Conservation (phyloP, 129 eudicot genomes). For the Tanacetum coccineum region DNA sequence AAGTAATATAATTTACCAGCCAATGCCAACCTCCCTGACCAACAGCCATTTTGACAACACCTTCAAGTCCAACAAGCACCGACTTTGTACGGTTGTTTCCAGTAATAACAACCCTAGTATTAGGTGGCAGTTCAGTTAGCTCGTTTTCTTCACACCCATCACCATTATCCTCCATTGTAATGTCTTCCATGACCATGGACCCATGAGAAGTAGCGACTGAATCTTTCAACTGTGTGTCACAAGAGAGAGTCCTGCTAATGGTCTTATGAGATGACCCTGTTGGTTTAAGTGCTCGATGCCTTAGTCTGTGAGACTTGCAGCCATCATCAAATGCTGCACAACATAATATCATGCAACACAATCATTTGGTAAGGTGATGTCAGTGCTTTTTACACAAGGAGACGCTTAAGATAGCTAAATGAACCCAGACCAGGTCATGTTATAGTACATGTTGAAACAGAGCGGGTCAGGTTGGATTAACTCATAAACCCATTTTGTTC, state of each 20-base stretch:
- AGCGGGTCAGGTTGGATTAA: too few species aligned
- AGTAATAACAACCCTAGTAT: conserved; percentile 67
- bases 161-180: conserved; percentile 23
- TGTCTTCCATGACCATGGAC: conserved; percentile 45
- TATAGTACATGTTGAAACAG: background rate
- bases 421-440: background rate
- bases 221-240: conserved; percentile 51
- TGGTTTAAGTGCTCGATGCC: conserved; percentile 45
- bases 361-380: conserved; percentile 28
- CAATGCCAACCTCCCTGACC: conserved; percentile 91
- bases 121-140: conserved; percentile 59
- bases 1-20: conserved; percentile 48
- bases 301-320: conserved; percentile 56
- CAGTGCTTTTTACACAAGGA: background rate
- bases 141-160: conserved; percentile 38
- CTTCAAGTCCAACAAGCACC: conserved; percentile 46
- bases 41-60: conserved; percentile 75
- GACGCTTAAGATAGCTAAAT: background rate
- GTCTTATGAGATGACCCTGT: conserved; percentile 27
- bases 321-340: conserved; percentile 45
- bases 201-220: conserved; percentile 36
- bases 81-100: conserved; percentile 58
- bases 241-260: conserved; percentile 48
- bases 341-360: conserved; percentile 15
- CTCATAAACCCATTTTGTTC: too few species aligned